phyloP scores from a whole-genome alignment of 2,329 filamentous ascomycete species.

The Aspergillus hiratsukae region DNA sequence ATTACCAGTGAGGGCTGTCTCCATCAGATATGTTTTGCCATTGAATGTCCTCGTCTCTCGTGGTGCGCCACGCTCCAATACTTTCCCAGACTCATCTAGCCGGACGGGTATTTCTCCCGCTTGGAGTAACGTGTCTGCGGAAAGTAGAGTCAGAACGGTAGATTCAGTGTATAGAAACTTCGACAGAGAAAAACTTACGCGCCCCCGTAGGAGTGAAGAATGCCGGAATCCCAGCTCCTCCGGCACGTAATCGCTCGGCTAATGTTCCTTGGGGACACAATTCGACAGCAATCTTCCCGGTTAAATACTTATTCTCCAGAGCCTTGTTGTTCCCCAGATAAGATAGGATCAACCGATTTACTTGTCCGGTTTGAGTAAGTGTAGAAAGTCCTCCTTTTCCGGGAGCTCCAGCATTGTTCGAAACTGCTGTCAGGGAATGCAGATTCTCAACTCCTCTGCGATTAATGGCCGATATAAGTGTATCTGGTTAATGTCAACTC shows the following conservation, averaged over 20 bases:
- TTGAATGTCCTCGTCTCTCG: conserved; percentile 70
- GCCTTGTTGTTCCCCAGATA: conserved; percentile 75
- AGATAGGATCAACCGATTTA: conserved; percentile 67
- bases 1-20: conserved; percentile 70
- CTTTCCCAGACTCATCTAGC: conserved; percentile 75
- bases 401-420: conserved; percentile 73
- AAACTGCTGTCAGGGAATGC: conserved; percentile 65
- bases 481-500: conserved; percentile 47
- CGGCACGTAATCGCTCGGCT: conserved; percentile 57
- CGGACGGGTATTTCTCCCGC: conserved; percentile 59
- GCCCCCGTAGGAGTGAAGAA: conserved; percentile 76
- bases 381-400: conserved; percentile 64
- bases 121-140: conserved; percentile 33
- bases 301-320: conserved; percentile 69
- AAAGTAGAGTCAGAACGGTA: not conserved
- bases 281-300: conserved; percentile 69
- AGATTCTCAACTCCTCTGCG: conserved; percentile 53
- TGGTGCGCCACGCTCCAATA: conserved; percentile 64
- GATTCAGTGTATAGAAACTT: not conserved
- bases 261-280: conserved; percentile 65
- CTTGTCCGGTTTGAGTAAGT: conserved; percentile 64
- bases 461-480: conserved; percentile 65
- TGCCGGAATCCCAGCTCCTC: conserved; percentile 71
- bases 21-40: conserved; percentile 70
- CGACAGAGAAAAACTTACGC: conserved; percentile 42